Base-by-base conservation (phyloP, 2,329 filamentous ascomycete species). In the Pestalotiopsis sp. region DNA sequence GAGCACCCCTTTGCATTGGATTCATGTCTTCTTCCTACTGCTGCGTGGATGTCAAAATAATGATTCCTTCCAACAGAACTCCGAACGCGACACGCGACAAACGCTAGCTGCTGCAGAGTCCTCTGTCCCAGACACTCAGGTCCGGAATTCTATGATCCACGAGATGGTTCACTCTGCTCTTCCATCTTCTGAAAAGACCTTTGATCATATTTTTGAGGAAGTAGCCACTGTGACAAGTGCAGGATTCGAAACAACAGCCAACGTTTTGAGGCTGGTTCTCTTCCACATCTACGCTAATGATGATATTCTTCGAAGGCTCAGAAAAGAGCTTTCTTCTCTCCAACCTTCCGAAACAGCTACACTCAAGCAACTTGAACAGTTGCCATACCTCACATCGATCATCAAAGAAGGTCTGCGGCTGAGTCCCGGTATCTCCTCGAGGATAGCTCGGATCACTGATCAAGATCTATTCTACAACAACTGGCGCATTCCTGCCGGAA, bases 341-440 rank as follows among this genome's bases (percentile, higher is more conserved):
- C 23, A 36, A 14, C 23, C 57, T 59, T 7, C 27, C 23, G 57
- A 36, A 59, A 27, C 57, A 36, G 3, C 5, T 12, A 2, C 23
- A 36, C 25, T 59, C 23, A 59, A 11, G 57, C 70, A 67, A 9
- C 71, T 73, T 31, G 72, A 74, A 66, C 52, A 73, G 61, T 72
- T 80, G 14, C 77, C 78, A 1, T 85, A 84, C 70, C 77, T 86
- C 20, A 78, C 81, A 23, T 81, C 83, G 2, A 79, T 83, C 4
- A 76, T 86, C 14, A 82, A 79, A 59, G 85, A 87, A 73, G 79
- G 81, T 4, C 76, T 85, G 75, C 80, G 85, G 5, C 70, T 86
- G 2, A 80, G 84, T 67, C 82, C 84, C 3, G 80, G 77, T 0
- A 74, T 84, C 17, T 79, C 78, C 11, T 78, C 83, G 45, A 74